phyloP scores from a whole-genome alignment of 2,329 filamentous ascomycete genomes.

The Tympanopsis confertula region DNA sequence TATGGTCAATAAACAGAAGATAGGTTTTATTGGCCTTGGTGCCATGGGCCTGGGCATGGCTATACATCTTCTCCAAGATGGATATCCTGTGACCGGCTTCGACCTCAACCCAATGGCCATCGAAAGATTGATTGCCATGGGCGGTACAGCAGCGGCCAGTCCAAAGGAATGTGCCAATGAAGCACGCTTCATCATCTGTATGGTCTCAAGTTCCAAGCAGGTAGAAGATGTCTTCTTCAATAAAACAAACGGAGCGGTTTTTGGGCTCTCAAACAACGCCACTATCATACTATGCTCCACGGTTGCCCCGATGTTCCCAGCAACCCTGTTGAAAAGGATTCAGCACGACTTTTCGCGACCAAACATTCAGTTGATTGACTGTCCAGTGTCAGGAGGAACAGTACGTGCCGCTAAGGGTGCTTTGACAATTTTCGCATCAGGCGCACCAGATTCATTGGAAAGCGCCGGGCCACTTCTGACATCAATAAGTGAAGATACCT shows the following conservation, averaged over 20 bases:
- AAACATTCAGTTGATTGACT: constrained; percentile 48
- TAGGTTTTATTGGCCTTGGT: constrained; percentile 51
- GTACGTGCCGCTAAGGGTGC: constrained; percentile 47
- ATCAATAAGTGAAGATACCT: constrained; percentile 45
- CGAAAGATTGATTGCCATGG: constrained; percentile 40
- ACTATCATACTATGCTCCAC: constrained; percentile 49
- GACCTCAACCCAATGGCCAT: constrained; percentile 46
- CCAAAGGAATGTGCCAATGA: constrained; percentile 38
- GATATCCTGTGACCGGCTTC: constrained; percentile 45
- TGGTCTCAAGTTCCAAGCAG: constrained; percentile 51
- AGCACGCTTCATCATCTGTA: constrained; percentile 46
- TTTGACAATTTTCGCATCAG: constrained; percentile 51
- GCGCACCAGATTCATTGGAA: constrained; percentile 32
- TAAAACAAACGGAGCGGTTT: constrained; percentile 29
- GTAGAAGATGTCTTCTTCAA: constrained; percentile 44
- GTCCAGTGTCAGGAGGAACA: constrained; percentile 50
- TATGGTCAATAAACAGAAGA: too few relatives aligned
- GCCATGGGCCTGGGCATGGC: constrained; percentile 61
- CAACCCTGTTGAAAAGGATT: constrained; percentile 36
- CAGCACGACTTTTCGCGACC: constrained; percentile 30
- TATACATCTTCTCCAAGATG: constrained; percentile 44
- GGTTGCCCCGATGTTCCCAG: constrained; percentile 41
- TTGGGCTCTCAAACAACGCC: constrained; percentile 32
- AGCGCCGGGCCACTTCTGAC: constrained; percentile 40
- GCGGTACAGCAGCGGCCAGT: constrained; percentile 37